Conservation (phyloP, 352 stramenopile genomes). For the Aphanomyces cochlioides region DNA sequence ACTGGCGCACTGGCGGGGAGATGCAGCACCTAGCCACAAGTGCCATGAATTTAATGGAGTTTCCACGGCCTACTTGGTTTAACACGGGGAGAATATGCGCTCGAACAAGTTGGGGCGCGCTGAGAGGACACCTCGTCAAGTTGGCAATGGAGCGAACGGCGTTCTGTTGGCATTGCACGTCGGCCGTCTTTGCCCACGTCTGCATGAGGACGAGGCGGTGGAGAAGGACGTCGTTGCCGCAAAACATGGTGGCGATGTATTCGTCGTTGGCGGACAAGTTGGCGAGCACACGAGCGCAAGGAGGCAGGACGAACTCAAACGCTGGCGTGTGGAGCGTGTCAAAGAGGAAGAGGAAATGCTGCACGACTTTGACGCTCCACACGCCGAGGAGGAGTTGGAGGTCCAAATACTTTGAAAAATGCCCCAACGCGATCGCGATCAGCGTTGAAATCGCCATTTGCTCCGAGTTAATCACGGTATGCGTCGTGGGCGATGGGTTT, state of each 20-base stretch:
- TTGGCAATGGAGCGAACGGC: constrained; percentile 56
- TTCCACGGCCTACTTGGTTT: constrained; percentile 36
- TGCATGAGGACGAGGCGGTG: constrained; percentile 50
- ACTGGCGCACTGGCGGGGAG: not conserved
- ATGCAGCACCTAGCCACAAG: not conserved
- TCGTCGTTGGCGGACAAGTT: constrained; percentile 75
- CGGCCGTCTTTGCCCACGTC: constrained; percentile 37
- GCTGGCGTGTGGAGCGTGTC: constrained; percentile 46
- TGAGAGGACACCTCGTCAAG: constrained; percentile 42
- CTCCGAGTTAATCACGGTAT: not conserved
- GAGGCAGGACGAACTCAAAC: constrained; percentile 42
- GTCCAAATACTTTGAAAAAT: constrained; percentile 64
- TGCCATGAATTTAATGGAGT: constrained; percentile 3
- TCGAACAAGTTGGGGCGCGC: constrained; percentile 52
- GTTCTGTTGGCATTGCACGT: constrained; percentile 49
- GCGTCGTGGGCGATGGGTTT: not conserved
- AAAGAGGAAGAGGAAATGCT: constrained; percentile 39
- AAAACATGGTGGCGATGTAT: constrained; percentile 46
- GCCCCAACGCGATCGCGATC: constrained; percentile 56
- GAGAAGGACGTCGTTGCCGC: constrained; percentile 54
- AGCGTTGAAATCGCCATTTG: constrained; percentile 36
- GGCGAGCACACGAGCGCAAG: constrained; percentile 53
- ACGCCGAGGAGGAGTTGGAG: constrained; percentile 49
- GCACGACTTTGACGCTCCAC: constrained; percentile 43
- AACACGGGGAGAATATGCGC: constrained; percentile 53